phyloP scores from a whole-genome alignment of 1,284 basidiomycete species.

The Rhodotorula mucilaginosa region DNA sequence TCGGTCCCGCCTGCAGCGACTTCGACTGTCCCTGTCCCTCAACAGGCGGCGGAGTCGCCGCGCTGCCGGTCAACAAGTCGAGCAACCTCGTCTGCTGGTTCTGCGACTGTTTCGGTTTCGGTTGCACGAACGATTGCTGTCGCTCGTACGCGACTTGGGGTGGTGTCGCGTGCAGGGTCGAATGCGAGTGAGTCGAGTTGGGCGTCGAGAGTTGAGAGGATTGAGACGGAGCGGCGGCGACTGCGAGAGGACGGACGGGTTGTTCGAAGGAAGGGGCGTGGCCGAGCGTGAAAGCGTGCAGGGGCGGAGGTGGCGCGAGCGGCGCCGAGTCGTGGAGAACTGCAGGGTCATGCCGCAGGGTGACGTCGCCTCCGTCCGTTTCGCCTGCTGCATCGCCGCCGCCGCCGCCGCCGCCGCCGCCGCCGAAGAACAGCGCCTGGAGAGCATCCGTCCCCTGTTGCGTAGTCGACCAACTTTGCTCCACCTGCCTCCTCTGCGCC shows the following conservation, averaged over 20 bases:
- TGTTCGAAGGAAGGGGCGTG: background rate
- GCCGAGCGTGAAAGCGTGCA: background rate
- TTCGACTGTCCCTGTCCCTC: background rate
- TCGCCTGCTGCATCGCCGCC: background rate
- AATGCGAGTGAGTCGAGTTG: background rate
- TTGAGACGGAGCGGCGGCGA: conserved; percentile 4
- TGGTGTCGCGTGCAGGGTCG: conserved; percentile 18
- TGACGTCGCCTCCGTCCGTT: background rate
- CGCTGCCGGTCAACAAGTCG: conserved; percentile 22
- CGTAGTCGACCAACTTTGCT: conserved; percentile 18
- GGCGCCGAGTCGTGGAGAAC: background rate
- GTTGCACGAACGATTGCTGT: conserved; percentile 35
- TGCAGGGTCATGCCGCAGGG: background rate
- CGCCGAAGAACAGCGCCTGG: conserved; percentile 41
- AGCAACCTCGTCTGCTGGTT: conserved; percentile 26
- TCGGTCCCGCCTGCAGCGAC: background rate
- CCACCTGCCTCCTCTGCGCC: background rate
- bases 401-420: background rate
- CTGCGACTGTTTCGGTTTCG: conserved; percentile 20
- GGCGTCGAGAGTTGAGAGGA: conserved; percentile 2
- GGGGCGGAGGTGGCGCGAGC: background rate
- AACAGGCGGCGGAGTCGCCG: conserved; percentile 2
- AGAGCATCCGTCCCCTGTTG: conserved; percentile 37
- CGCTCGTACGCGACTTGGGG: conserved; percentile 34
- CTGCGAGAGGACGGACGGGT: conserved; percentile 6